Evolutionary conservation across 176 grass and related monocot genomes (phyloP), one percentile per base, ranked within the genome.

Genomic region (Paspalum notatum): DNA sequence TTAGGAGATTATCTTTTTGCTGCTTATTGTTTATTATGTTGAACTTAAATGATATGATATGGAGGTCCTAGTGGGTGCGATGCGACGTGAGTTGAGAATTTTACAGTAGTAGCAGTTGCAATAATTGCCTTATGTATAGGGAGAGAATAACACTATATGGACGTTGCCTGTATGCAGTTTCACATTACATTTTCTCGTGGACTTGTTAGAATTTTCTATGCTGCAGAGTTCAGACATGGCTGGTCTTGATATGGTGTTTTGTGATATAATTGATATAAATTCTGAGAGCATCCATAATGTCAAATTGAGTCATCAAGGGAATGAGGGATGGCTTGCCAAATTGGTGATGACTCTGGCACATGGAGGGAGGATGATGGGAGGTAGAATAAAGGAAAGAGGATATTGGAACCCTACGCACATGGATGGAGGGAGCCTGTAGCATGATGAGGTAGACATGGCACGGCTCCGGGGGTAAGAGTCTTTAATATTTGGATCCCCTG

Each of bases 81-180:
- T 53, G 40, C 40, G 1, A 47, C 43, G 50, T 37, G 56, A 52
- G 10, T 72, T 62, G 21, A 63, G 57, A 80, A 62, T 63, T 38
- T 14, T 48, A 50, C 0, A 6, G 2, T 52, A 56, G 45, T 75
- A 27, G 5, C 76, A 12, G 27, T 67, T 68, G 9, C 26, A n/a
- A n/a, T n/a, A n/a, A n/a, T 42, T 57, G 25, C 53, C 49, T 66
- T 44, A 60, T 76, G 51, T 63, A 25, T 71, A 62, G 59, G 10
- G 24, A 49, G 44, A 70, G 44, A 70, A 66, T 74, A 86, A 4
- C 50, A 75, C 27, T 54, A 11, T 68, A 75, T 68, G 52, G 39
- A 17, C 49, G 26, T 20, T 72, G 61, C 48, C 1, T 20, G 14
- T 17, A 76, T 32, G 41, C 14, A 75, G 60, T 70, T 13, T 52